A percentile compares a stretch with the other conserved stretches of the same genome.
Conservation (phyloP, 2,329 filamentous ascomycete species). For the Aureobasidium sp. region DNA sequence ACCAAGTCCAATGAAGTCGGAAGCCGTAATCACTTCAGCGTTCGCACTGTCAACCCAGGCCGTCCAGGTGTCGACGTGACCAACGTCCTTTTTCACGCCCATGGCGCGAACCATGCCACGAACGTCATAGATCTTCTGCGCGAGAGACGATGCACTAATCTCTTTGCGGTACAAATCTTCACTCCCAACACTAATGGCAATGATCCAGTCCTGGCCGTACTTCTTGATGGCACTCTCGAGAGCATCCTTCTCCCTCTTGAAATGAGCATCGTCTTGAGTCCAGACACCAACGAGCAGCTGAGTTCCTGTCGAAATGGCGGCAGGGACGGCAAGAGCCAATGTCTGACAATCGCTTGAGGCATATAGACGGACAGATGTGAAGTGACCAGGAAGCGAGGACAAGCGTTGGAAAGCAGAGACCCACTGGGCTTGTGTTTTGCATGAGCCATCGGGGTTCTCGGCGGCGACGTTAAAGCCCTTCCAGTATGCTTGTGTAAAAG, state of each 20-base stretch:
- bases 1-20: slow-evolving; percentile 50
- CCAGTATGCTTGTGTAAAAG: slow-evolving; percentile 29
- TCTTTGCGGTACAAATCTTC: slow-evolving; percentile 58
- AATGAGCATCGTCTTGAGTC: slow-evolving; percentile 41
- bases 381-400: slow-evolving; percentile 40
- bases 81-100: slow-evolving; percentile 42
- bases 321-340: slow-evolving; percentile 42
- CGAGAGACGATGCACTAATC: slow-evolving; percentile 31
- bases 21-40: slow-evolving; percentile 50
- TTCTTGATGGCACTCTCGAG: slow-evolving; percentile 47
- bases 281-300: slow-evolving; percentile 58
- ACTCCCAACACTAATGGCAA: slow-evolving; percentile 57
- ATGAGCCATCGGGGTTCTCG: slow-evolving; percentile 30
- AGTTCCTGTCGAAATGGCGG: slow-evolving; percentile 52
- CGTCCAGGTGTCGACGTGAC: slow-evolving; percentile 63
- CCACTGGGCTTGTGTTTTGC: slow-evolving; percentile 31
- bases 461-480: slow-evolving; percentile 36
- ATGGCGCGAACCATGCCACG: slow-evolving; percentile 43
- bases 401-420: slow-evolving; percentile 28
- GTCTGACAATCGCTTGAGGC: slow-evolving; percentile 50
- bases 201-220: slow-evolving; percentile 50
- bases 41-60: slow-evolving; percentile 46
- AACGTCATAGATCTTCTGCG: slow-evolving; percentile 42
- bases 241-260: slow-evolving; percentile 51
- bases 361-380: slow-evolving; percentile 55